These are phyloP conservation scores for Trichosanthes truncata DNA, from an alignment of 306 rosid species.

Conservation along the genomic window DNA sequence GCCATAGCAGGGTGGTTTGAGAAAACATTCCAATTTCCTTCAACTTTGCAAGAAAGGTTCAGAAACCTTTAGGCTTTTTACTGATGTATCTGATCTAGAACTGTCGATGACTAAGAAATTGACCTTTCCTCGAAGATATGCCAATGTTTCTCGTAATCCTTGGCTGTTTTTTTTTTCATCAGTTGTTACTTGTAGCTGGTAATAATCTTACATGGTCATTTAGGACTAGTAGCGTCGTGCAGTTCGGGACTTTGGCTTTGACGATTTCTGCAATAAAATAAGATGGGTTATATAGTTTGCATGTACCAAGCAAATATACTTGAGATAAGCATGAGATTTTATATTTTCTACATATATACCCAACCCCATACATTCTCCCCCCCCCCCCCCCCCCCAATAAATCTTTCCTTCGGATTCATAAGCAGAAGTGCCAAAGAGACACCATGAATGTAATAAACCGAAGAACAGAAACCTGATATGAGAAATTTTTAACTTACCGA, in stretches of 20 bases:
- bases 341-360: background rate
- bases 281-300: background rate
- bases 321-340: background rate
- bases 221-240: conserved; percentile 48
- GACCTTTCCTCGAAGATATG: background rate
- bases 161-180: background rate
- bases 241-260: conserved; percentile 60
- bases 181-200: background rate
- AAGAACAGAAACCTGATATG: conserved; percentile 5
- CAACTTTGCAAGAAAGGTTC: background rate
- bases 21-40: background rate
- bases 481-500: conserved; percentile 40
- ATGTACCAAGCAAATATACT: background rate
- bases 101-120: background rate
- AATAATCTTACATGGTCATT: background rate
- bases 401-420: background rate
- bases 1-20: background rate
- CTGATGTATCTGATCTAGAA: background rate
- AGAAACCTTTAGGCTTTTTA: background rate
- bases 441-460: background rate
- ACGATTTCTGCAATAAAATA: conserved; percentile 53
- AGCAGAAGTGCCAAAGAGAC: too few species aligned
- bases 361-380: background rate
- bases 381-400: background rate
- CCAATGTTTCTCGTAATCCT: background rate